Percentiles rank a stretch among this genome's conserved stretches.
These are phyloP conservation scores for Pulicaria dysenterica DNA, from an alignment of 129 eudicot genomes.

Conservation along the genomic window DNA sequence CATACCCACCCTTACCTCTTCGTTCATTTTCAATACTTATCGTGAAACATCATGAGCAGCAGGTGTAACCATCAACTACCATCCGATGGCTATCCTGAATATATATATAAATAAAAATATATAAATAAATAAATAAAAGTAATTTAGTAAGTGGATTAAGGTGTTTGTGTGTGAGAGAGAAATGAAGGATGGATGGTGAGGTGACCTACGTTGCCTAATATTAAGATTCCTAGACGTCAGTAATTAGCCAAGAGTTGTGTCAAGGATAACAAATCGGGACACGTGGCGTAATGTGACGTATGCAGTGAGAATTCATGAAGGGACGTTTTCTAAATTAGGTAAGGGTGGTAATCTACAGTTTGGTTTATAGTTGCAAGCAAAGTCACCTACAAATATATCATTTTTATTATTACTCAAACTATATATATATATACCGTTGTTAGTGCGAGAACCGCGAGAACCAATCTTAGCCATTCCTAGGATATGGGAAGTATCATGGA, in stretches of 20 bases:
- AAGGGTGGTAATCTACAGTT: constrained; percentile 35
- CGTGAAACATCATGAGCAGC: too few relatives aligned
- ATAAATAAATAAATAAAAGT: not conserved
- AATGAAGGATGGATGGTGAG: not conserved
- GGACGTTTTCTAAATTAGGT: constrained; percentile 24
- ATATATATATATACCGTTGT: not conserved
- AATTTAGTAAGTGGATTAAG: not conserved
- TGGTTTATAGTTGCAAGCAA: constrained; percentile 10
- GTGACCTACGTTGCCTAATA: constrained; percentile 26
- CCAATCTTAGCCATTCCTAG: too few relatives aligned
- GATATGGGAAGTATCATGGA: too few relatives aligned
- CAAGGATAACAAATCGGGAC: constrained; percentile 1
- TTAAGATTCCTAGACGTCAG: constrained; percentile 11
- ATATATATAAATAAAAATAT: not conserved
- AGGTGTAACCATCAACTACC: too few relatives aligned
- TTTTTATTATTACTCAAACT: not conserved
- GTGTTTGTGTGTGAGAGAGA: not conserved
- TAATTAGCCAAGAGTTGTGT: constrained; percentile 17
- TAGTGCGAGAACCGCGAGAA: too few relatives aligned
- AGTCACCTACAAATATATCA: constrained; percentile 3
- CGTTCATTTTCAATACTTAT: too few relatives aligned
- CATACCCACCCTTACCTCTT: too few relatives aligned
- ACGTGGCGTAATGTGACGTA: constrained; percentile 1
- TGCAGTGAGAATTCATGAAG: not conserved
- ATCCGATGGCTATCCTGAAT: too few relatives aligned